These are phyloP conservation scores for Melaleuca quinquenervia DNA, from an alignment of 345 rosid species.

Conservation along the genomic window DNA sequence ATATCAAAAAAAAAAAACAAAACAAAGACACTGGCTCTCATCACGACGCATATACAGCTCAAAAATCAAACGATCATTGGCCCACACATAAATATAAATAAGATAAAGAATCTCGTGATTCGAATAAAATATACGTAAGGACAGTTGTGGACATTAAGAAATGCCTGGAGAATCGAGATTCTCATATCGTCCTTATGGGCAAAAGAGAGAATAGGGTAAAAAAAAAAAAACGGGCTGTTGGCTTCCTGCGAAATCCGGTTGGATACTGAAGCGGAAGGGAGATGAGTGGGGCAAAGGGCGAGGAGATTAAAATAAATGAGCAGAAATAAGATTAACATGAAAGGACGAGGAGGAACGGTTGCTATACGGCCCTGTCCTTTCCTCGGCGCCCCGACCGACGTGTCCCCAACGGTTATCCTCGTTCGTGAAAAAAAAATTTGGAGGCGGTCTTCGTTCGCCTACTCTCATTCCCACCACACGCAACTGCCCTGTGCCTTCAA, in stretches of 20 bases:
- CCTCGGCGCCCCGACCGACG: not conserved
- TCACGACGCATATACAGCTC: not conserved
- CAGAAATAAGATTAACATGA: not conserved
- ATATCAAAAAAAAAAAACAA: fast-evolving
- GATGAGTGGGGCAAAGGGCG: not conserved
- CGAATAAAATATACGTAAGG: not conserved
- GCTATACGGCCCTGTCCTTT: not conserved
- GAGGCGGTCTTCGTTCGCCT: not conserved
- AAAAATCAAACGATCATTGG: fast-evolving
- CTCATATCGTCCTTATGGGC: fast-evolving
- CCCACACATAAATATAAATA: not conserved
- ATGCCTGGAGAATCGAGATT: not conserved
- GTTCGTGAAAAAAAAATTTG: not conserved
- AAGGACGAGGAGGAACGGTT: not conserved
- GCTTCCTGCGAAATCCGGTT: not conserved
- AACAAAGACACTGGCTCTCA: not conserved
- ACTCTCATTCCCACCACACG: not conserved
- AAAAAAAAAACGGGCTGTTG: no score
- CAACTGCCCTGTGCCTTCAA: not conserved
- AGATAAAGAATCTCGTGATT: fast-evolving
- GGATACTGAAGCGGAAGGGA: not conserved
- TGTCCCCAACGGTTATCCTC: not conserved
- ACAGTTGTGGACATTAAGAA: not conserved
- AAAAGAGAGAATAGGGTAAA: no score
- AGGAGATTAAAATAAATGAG: not conserved